Conservation (phyloP, 78 protist genomes). For the Planoprotostelium fungivorum region DNA sequence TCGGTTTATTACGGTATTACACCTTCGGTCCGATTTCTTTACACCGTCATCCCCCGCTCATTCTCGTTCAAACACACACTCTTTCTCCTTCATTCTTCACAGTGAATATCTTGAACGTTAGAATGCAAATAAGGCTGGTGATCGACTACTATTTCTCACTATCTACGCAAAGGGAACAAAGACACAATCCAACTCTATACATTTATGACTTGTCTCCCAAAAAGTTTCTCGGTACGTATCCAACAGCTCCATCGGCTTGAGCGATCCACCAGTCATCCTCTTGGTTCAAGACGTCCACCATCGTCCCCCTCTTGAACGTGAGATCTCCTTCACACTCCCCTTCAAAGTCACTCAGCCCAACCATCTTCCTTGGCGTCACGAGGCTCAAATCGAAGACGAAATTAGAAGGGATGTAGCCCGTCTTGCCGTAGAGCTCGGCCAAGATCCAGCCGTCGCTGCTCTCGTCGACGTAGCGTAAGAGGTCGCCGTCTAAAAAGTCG, state of each 20-base stretch:
- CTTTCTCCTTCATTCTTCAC: no score
- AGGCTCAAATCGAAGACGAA: neutral
- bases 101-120: no score
- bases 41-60: no score
- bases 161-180: no score
- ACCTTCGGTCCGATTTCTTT: no score
- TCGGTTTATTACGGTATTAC: no score
- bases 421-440: neutral
- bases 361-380: neutral
- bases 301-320: neutral
- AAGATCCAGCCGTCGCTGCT: neutral
- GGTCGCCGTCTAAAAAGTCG: neutral
- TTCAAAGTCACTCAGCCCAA: neutral
- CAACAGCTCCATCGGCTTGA: neutral
- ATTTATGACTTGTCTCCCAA: no score
- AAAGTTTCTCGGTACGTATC: neutral
- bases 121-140: no score
- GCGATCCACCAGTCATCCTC: neutral
- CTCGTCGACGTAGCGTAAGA: neutral
- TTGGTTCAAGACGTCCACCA: neutral
- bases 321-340: neutral
- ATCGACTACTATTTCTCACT: no score
- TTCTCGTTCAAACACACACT: no score
- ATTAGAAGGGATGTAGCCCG: neutral
- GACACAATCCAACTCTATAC: no score